Conservation (phyloP, 2,329 filamentous ascomycete genomes). For the Atkinsonella texensis region DNA sequence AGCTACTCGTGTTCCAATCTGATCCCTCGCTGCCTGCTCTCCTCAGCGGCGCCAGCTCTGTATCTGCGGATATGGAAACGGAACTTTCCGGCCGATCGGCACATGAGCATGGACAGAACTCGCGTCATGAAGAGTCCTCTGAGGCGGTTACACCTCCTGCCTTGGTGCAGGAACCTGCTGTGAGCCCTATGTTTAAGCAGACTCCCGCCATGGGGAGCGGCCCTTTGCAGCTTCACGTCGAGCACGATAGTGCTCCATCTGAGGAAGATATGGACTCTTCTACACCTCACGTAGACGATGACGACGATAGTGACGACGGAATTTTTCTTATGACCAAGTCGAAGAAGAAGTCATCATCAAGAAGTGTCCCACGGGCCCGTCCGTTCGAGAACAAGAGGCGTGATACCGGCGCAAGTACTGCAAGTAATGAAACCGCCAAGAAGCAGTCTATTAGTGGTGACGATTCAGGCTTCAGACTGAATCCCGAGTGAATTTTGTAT, state of each 20-base stretch:
- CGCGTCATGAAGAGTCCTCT: slow-evolving; percentile 33
- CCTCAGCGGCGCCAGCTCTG: slow-evolving; percentile 51
- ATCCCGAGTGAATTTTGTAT: too few species aligned
- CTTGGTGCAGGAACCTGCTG: slow-evolving; percentile 32
- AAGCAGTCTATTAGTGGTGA: slow-evolving; percentile 33
- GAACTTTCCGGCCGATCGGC: slow-evolving; percentile 28
- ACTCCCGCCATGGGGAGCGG: slow-evolving; percentile 21
- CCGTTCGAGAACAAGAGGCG: slow-evolving; percentile 34
- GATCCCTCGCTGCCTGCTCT: slow-evolving; percentile 53
- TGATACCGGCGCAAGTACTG: slow-evolving; percentile 48
- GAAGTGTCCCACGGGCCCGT: slow-evolving; percentile 9
- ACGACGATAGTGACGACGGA: slow-evolving; percentile 43
- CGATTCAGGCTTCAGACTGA: slow-evolving; percentile 8
- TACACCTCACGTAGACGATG: slow-evolving; percentile 21
- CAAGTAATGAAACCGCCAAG: slow-evolving; percentile 53
- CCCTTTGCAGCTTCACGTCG: slow-evolving; percentile 18
- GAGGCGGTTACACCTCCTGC: slow-evolving; percentile 44
- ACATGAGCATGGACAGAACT: slow-evolving; percentile 28
- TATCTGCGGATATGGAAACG: slow-evolving; percentile 50
- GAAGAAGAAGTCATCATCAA: slow-evolving; percentile 29
- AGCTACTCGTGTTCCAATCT: slow-evolving; percentile 44
- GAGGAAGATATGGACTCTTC: slow-evolving; percentile 3
- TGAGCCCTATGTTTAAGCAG: slow-evolving; percentile 28
- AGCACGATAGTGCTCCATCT: slow-evolving; percentile 6
- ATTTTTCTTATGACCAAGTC: slow-evolving; percentile 41